Conservation (phyloP, 331 rosid genomes). For the Telfairia occidentalis region DNA sequence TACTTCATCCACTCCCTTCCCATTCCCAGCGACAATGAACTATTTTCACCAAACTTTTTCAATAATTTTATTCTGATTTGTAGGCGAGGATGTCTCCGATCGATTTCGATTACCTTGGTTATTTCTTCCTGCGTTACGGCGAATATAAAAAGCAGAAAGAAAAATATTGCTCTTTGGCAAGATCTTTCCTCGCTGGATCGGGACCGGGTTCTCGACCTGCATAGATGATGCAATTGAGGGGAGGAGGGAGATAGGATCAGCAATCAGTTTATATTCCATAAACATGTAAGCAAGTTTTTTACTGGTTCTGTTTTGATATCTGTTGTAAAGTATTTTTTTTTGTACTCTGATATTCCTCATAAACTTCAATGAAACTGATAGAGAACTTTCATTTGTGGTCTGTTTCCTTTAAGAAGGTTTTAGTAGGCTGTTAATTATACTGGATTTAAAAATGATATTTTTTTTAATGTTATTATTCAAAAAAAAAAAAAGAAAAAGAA, state of each 20-base stretch:
- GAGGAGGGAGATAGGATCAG: background rate
- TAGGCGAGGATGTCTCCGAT: conserved; percentile 80
- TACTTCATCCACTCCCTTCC: background rate
- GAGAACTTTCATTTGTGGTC: background rate
- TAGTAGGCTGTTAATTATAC: no score
- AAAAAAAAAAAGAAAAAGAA: no score
- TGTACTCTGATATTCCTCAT: conserved; percentile 7
- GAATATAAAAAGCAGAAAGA: conserved; percentile 68
- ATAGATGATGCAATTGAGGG: background rate
- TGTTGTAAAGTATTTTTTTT: conserved; percentile 15
- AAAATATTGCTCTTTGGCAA: conserved; percentile 26
- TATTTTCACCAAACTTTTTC: background rate
- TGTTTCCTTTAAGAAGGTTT: no score
- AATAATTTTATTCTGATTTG: conserved; percentile 8
- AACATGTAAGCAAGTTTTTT: conserved; percentile 9
- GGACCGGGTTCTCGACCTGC: conserved; percentile 6
- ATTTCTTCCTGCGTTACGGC: conserved; percentile 68
- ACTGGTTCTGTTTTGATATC: background rate
- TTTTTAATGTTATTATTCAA: no score
- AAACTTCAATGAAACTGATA: background rate
- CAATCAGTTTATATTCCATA: background rate
- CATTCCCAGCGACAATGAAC: background rate
- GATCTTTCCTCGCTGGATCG: conserved; percentile 33
- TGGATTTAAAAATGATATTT: no score
- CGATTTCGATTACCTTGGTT: conserved; percentile 59